Conservation (phyloP, 164 flowering plant genomes). For the Dillenia turbinata region DNA sequence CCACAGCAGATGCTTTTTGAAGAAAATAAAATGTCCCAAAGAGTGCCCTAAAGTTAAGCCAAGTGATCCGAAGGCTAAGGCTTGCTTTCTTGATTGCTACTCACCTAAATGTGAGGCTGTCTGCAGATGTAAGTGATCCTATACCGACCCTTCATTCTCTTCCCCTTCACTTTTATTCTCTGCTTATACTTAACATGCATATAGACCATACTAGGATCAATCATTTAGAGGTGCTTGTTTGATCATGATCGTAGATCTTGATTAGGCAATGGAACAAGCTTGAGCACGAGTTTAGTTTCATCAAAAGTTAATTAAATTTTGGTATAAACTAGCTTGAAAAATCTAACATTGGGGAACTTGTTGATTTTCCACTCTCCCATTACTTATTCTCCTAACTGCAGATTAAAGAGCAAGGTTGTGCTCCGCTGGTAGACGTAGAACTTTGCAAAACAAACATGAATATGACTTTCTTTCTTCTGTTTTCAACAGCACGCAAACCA, state of each 20-base stretch:
- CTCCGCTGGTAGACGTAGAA: neutral
- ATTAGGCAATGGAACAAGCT: no score
- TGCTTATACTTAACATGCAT: neutral
- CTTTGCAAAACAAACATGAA: neutral
- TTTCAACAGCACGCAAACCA: constrained; percentile 40
- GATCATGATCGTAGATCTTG: neutral
- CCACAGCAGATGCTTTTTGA: constrained; percentile 20
- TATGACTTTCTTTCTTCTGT: neutral
- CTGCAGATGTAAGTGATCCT: constrained; percentile 31
- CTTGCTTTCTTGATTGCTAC: constrained; percentile 28
- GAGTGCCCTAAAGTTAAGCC: constrained; percentile 30
- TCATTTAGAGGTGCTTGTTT: neutral
- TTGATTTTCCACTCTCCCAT: no score
- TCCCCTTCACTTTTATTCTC: neutral
- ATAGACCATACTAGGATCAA: neutral
- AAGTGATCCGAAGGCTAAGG: constrained; percentile 21
- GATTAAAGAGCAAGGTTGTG: no score
- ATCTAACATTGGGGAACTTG: no score
- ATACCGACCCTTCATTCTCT: neutral
- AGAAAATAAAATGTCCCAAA: constrained; percentile 17
- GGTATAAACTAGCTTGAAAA: neutral
- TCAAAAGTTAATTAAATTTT: neutral
- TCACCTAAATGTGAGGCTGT: constrained; percentile 32
- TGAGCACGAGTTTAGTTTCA: neutral
- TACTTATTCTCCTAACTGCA: no score